Evolutionary conservation across 192 early-diverging fungal genomes (phyloP).

Genomic region (Haplosporangium gracile): DNA sequence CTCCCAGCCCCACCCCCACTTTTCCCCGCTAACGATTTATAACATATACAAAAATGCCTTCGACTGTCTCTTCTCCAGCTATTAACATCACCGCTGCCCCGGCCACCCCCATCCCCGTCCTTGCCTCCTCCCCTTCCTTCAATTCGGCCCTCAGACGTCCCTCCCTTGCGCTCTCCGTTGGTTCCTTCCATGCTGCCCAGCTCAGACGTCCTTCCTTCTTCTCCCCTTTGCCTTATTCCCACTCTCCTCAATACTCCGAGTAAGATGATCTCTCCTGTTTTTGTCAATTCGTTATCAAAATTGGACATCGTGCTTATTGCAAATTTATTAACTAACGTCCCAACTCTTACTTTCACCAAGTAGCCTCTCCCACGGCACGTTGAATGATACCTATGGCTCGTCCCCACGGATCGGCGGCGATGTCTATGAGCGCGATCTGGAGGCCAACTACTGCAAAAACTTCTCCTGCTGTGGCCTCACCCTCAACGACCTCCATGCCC

Average conservation of each 20-base stretch:
- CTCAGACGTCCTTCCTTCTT: slow-evolving; percentile 51
- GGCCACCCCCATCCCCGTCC: neutral
- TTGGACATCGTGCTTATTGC: neutral
- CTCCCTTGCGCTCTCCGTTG: slow-evolving; percentile 24
- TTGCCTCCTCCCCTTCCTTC: slow-evolving; percentile 22
- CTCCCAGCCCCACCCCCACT: neutral
- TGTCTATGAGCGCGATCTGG: slow-evolving; percentile 74
- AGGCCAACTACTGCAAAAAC: slow-evolving; percentile 94
- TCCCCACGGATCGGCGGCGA: slow-evolving; percentile 33
- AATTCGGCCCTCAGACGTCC: slow-evolving; percentile 21
- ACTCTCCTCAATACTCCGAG: slow-evolving; percentile 50
- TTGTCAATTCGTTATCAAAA: neutral
- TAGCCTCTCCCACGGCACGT: slow-evolving; percentile 16
- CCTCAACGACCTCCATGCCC: slow-evolving; percentile 92
- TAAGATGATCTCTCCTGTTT: slow-evolving; percentile 12
- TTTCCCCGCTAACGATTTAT: neutral
- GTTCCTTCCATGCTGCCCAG: slow-evolving; percentile 44
- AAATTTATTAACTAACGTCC: neutral
- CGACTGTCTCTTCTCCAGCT: slow-evolving; percentile 20
- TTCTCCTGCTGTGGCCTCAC: slow-evolving; percentile 94
- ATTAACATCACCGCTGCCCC: slow-evolving; percentile 39
- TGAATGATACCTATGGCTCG: slow-evolving; percentile 40
- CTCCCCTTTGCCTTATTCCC: slow-evolving; percentile 40
- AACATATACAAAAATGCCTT: slow-evolving; percentile 25
- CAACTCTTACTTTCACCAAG: neutral